phyloP scores from a whole-genome alignment of 306 rosid species.

The Inga oerstediana region DNA sequence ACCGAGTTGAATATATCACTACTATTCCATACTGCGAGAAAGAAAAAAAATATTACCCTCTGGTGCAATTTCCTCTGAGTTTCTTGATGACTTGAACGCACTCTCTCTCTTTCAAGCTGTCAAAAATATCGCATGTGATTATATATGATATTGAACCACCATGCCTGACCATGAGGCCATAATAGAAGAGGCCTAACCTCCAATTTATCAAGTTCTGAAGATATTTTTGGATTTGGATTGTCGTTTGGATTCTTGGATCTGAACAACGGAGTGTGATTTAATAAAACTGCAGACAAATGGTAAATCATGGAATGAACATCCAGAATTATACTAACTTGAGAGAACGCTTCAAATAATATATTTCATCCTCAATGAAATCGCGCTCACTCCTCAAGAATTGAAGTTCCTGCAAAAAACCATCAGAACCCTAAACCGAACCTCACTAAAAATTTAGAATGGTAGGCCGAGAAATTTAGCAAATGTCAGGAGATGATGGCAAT shows the following conservation, averaged over 20 bases:
- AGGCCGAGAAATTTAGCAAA: not conserved
- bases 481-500: not conserved
- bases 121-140: slow-evolving; percentile 26
- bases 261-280: slow-evolving; percentile 28
- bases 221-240: slow-evolving; percentile 48
- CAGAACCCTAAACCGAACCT: slow-evolving; percentile 16
- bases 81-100: slow-evolving; percentile 72
- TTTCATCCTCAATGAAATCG: slow-evolving; percentile 79
- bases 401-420: slow-evolving; percentile 62
- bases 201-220: slow-evolving; percentile 50
- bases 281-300: slow-evolving; percentile 4
- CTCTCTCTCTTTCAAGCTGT: slow-evolving; percentile 64
- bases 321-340: slow-evolving; percentile 63
- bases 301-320: slow-evolving; percentile 13
- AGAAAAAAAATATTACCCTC: slow-evolving; percentile 46
- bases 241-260: slow-evolving; percentile 68
- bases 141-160: slow-evolving; percentile 24
- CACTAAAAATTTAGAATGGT: not conserved
- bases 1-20: not conserved
- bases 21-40: not conserved
- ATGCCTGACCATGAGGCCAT: slow-evolving; percentile 19
- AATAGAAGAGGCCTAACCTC: slow-evolving; percentile 60
- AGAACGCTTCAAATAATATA: slow-evolving; percentile 82
- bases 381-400: slow-evolving; percentile 79
- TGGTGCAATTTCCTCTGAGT: slow-evolving; percentile 77